phyloP scores from a whole-genome alignment of 306 rosid genomes.

The Prunus mongolica region DNA sequence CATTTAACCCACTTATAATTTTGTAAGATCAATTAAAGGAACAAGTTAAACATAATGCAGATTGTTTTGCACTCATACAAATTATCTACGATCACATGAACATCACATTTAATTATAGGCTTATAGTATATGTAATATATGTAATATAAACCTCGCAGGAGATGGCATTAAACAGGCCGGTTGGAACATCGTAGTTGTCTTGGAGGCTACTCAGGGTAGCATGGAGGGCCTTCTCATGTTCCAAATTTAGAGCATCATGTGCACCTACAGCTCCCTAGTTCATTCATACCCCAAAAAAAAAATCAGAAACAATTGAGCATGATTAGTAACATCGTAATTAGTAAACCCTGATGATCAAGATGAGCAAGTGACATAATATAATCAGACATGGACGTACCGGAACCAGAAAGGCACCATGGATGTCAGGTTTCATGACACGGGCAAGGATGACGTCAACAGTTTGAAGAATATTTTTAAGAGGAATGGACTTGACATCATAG shows the following conservation, averaged over 20 bases:
- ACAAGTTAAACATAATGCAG: neutral
- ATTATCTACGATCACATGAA: neutral
- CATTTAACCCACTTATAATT: neutral
- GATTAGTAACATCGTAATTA: neutral
- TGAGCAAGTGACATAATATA: neutral
- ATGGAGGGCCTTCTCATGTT: constrained; percentile 26
- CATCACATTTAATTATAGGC: neutral
- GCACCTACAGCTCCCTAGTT: constrained; percentile 23
- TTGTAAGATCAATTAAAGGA: neutral
- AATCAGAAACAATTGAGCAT: neutral
- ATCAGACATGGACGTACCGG: neutral
- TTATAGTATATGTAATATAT: neutral
- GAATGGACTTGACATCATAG: constrained; percentile 8
- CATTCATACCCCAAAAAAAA: neutral
- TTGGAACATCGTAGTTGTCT: constrained; percentile 38
- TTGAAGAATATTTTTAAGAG: constrained; percentile 43
- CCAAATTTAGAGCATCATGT: constrained; percentile 8
- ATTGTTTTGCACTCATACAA: neutral
- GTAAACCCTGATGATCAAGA: neutral
- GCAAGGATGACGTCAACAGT: constrained; percentile 45
- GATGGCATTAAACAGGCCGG: constrained; percentile 39
- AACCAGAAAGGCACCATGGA: constrained; percentile 21
- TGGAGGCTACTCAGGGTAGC: constrained; percentile 17
- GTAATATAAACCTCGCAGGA: constrained; percentile 45
- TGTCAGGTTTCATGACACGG: constrained; percentile 24